A percentile compares a stretch with the other conserved stretches of the same genome.
These are phyloP conservation scores for Geotrichum fermentans DNA, from an alignment of 1,139 yeast species.

Conservation along the genomic window DNA sequence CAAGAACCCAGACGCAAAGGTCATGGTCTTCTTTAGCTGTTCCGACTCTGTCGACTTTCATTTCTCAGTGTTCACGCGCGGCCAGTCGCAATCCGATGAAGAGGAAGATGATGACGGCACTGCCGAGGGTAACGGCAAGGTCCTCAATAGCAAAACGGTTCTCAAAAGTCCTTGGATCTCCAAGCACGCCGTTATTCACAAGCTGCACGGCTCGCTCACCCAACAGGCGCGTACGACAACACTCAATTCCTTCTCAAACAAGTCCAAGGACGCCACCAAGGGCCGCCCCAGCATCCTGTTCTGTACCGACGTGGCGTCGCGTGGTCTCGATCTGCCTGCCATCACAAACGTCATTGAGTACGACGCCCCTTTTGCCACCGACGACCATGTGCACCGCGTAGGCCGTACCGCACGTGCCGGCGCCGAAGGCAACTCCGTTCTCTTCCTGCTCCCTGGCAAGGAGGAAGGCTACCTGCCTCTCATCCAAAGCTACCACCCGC, in stretches of 20 bases:
- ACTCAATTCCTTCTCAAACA: conserved; percentile 55
- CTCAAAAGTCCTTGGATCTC: conserved; percentile 54
- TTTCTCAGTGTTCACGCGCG: conserved; percentile 59
- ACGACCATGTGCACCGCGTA: conserved; percentile 90
- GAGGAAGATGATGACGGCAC: conserved; percentile 32
- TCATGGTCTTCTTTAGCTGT: conserved; percentile 86
- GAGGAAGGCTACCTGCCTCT: conserved; percentile 78
- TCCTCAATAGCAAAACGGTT: conserved; percentile 36
- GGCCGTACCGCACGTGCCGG: conserved; percentile 97
- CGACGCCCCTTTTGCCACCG: conserved; percentile 86
- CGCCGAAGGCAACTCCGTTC: conserved; percentile 62
- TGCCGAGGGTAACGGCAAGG: conserved; percentile 26
- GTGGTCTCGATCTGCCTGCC: conserved; percentile 79
- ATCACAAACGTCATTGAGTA: conserved; percentile 79
- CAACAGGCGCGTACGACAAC: conserved; percentile 81
- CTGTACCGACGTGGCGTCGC: conserved; percentile 89
- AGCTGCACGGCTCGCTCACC: conserved; percentile 83
- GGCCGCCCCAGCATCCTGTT: conserved; percentile 60
- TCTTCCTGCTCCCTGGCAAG: conserved; percentile 78
- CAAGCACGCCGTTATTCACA: conserved; percentile 51
- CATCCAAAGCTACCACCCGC: conserved; percentile 58
- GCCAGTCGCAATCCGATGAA: conserved; percentile 28
- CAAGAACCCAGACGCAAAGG: conserved; percentile 43
- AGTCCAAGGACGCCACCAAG: conserved; percentile 32
- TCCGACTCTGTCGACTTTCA: conserved; percentile 94